Conservation (phyloP, 1,284 basidiomycete genomes). For the Ustilago tritici region DNA sequence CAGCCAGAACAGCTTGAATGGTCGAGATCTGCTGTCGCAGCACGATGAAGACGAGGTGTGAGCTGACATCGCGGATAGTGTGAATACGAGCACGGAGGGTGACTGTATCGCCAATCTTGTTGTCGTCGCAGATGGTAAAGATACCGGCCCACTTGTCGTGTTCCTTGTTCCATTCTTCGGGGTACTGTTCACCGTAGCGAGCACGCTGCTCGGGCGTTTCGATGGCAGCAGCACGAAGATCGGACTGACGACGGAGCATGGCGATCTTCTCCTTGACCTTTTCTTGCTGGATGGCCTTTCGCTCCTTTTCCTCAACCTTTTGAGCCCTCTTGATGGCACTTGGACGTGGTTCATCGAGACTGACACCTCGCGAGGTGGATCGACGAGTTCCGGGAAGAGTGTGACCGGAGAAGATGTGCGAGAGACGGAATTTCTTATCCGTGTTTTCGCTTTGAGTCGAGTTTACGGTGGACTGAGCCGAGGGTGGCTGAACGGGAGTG, state of each 20-base stretch:
- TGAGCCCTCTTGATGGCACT: constrained; percentile 49
- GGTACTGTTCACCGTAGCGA: constrained; percentile 54
- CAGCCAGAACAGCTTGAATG: constrained; percentile 62
- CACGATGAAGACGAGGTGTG: constrained; percentile 63
- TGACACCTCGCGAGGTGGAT: constrained; percentile 28
- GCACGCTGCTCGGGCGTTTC: constrained; percentile 61
- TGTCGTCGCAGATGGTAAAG: constrained; percentile 36
- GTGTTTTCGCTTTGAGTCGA: constrained; percentile 19
- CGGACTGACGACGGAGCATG: constrained; percentile 44
- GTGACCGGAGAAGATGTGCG: constrained; percentile 48
- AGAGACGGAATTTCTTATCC: constrained; percentile 51
- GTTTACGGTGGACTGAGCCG: constrained; percentile 35
- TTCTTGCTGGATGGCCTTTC: constrained; percentile 46
- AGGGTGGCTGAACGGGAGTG: constrained; percentile 20
- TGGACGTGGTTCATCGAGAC: constrained; percentile 46
- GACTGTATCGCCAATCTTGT: constrained; percentile 40
- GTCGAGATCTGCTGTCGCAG: constrained; percentile 63
- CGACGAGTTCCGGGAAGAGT: constrained; percentile 24
- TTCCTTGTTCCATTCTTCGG: constrained; percentile 38
- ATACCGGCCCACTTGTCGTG: constrained; percentile 41
- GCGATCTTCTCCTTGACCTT: constrained; percentile 36
- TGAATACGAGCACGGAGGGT: constrained; percentile 62
- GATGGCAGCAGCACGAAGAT: constrained; percentile 47
- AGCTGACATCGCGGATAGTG: constrained; percentile 59
- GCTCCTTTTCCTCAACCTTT: constrained; percentile 49